A percentile compares a stretch with the other conserved stretches of the same genome.
Evolutionary conservation across 2,329 filamentous ascomycete species (phyloP).

Genomic region (Camillea tinctor): DNA sequence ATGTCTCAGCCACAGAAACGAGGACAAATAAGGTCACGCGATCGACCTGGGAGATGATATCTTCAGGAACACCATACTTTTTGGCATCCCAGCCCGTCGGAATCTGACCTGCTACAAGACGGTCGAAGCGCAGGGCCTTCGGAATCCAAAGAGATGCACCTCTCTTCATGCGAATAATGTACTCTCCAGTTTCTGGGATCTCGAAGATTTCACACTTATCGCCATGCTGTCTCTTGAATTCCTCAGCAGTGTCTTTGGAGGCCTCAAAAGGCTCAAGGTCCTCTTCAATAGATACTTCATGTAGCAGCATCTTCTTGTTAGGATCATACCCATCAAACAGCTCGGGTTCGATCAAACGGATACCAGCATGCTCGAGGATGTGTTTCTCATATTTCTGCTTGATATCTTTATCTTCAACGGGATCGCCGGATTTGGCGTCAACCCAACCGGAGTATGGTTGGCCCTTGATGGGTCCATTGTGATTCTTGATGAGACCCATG

Average conservation of each 20-base stretch:
- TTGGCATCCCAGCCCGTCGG: slow-evolving; percentile 97
- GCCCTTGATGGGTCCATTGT: slow-evolving; percentile 94
- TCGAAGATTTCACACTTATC: slow-evolving; percentile 98
- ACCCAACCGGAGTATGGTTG: slow-evolving; percentile 97
- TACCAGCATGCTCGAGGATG: slow-evolving; percentile 95
- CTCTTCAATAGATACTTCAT: slow-evolving; percentile 96
- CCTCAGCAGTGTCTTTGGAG: slow-evolving; percentile 94
- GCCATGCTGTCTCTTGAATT: slow-evolving; percentile 95
- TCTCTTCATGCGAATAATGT: slow-evolving; percentile 91
- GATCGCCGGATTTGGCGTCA: slow-evolving; percentile 88
- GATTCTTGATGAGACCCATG: slow-evolving; percentile 99
- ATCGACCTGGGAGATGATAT: slow-evolving; percentile 97
- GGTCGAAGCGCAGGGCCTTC: slow-evolving; percentile 95
- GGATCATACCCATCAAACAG: slow-evolving; percentile 96
- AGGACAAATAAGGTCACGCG: slow-evolving; percentile 94
- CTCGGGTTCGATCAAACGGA: slow-evolving; percentile 95
- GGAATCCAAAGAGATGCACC: slow-evolving; percentile 92
- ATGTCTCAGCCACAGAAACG: slow-evolving; percentile 87
- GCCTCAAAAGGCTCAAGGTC: slow-evolving; percentile 96
- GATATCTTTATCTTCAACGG: slow-evolving; percentile 96
- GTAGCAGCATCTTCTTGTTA: slow-evolving; percentile 96
- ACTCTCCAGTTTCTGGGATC: slow-evolving; percentile 90
- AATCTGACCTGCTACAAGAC: slow-evolving; percentile 94
- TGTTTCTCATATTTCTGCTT: slow-evolving; percentile 97
- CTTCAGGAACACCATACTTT: slow-evolving; percentile 92